Conservation (phyloP, 495 filamentous ascomycete species). For the Penicillium diatomitis region DNA sequence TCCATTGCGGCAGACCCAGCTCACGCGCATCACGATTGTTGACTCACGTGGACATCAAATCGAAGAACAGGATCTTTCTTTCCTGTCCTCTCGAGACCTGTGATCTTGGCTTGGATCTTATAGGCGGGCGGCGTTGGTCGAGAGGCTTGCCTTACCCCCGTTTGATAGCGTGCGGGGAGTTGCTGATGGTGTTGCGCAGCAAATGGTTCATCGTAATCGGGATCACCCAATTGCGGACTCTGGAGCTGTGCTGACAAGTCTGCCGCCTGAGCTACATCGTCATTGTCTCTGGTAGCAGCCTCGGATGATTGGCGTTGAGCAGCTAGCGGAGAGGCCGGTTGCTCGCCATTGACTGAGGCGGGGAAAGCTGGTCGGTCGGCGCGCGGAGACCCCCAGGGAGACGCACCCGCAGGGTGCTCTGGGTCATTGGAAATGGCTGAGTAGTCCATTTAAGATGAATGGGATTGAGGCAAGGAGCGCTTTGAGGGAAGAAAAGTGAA, state of each 20-base stretch:
- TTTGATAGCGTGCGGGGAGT: slow-evolving; percentile 40
- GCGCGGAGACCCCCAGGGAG: slow-evolving; percentile 76
- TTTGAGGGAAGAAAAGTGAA: slow-evolving; percentile 11
- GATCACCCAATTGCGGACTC: slow-evolving; percentile 32
- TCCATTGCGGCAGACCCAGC: neutral
- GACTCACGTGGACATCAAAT: slow-evolving; percentile 91
- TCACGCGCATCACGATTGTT: neutral
- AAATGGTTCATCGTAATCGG: slow-evolving; percentile 25
- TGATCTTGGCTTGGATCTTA: slow-evolving; percentile 89
- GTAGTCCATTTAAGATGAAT: slow-evolving; percentile 62
- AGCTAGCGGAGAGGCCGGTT: slow-evolving; percentile 47
- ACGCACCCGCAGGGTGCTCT: slow-evolving; percentile 57
- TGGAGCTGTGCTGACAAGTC: slow-evolving; percentile 38
- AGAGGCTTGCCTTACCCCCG: slow-evolving; percentile 32
- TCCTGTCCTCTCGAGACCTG: slow-evolving; percentile 81
- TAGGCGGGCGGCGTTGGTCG: slow-evolving; percentile 52
- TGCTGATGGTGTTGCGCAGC: slow-evolving; percentile 41
- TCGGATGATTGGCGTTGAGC: slow-evolving; percentile 36
- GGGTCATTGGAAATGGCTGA: slow-evolving; percentile 66
- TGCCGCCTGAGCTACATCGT: slow-evolving; percentile 18
- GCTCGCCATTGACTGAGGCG: slow-evolving; percentile 37
- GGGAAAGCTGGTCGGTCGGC: slow-evolving; percentile 48
- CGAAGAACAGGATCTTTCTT: slow-evolving; percentile 91
- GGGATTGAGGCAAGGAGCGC: slow-evolving; percentile 12
- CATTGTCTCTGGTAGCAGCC: slow-evolving; percentile 15